Base-by-base conservation (phyloP, 2,329 filamentous ascomycete genomes). In the Aspergillus arachidicola region DNA sequence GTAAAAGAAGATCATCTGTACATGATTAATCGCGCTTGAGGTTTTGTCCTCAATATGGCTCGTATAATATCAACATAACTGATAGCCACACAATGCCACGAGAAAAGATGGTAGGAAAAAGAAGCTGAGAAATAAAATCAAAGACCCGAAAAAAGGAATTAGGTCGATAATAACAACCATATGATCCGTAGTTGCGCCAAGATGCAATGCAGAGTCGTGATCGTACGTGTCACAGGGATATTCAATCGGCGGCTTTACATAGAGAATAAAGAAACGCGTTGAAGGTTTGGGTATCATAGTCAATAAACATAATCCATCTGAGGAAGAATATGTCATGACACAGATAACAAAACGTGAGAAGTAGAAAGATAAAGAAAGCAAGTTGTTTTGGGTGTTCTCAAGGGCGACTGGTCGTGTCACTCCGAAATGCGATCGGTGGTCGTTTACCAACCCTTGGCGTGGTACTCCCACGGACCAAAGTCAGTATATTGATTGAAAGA, bases 401-500 rank as follows among this genome's bases (percentile, higher is more conserved):
- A 26, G 3, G 45, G n/a, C 30, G 6, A 30, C 23, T n/a, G 26
- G 10, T 30, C 16, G 6, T n/a, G 26, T 51, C 48, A 28, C 23
- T 10, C 16, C 7, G 12, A 11, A 12, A 10, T 50, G 23, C 46
- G 46, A 30, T 30, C 46, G 26, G 6, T 30, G 16, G 19, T 16
- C 23, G 2, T 16, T 55, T 87, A 96, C 93, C 93, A 96, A 73
- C 92, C 93, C 76, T 92, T 91, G 67, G 89, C 86, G 76, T 96
- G 91, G 80, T 95, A 96, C 72, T 93, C 92, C 75, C 88, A 88
- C n/a, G 91, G 87, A 51, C 93, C 92, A 75, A 90, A 88, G 73
- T 91, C 88, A 73, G 96, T 93, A 79, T 93, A 95, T 72, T 95
- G 89, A 77, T 95, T 95, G 88, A 87, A 94, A 72, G 90, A 93